These are phyloP conservation scores for Sugiyamaella marilandica DNA, from an alignment of 805 yeast genomes.

Conservation along the genomic window DNA sequence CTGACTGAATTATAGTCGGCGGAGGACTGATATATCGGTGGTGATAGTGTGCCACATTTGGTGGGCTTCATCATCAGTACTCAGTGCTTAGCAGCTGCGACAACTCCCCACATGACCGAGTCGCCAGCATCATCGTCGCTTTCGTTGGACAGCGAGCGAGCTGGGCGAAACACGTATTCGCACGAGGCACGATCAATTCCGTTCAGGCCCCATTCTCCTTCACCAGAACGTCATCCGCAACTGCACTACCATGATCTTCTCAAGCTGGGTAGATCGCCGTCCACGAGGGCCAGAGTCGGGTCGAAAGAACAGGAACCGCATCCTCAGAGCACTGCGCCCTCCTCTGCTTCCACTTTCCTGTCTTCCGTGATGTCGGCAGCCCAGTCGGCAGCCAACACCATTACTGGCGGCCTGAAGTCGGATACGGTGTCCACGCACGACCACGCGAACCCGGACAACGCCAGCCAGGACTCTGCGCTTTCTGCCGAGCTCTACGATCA, in stretches of 20 bases:
- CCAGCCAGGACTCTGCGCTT: neutral
- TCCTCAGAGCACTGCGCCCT: neutral
- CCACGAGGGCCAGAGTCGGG: neutral
- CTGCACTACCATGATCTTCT: conserved; percentile 5
- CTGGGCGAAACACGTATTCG: neutral
- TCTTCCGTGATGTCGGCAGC: conserved; percentile 26
- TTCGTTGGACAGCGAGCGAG: neutral
- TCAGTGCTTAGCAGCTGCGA: neutral
- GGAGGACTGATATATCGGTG: too few relatives aligned
- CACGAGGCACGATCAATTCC: conserved; percentile 9
- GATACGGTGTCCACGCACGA: neutral
- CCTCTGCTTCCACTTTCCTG: conserved; percentile 19
- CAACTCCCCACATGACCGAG: neutral
- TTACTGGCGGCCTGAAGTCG: conserved; percentile 22
- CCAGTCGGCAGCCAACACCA: conserved; percentile 29
- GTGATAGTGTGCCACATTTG: neutral
- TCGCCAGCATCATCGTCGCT: neutral
- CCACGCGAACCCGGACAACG: conserved; percentile 5
- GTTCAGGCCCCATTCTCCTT: conserved; percentile 1
- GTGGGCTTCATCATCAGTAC: neutral
- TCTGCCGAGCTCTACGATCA: neutral
- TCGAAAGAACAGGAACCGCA: neutral
- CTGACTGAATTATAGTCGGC: neutral
- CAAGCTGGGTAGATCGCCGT: neutral
- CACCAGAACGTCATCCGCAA: neutral